Percentiles rank a stretch among this genome's conserved stretches.
These are phyloP conservation scores for Potentilla sterilis DNA, from an alignment of 306 rosid genomes.

Conservation along the genomic window DNA sequence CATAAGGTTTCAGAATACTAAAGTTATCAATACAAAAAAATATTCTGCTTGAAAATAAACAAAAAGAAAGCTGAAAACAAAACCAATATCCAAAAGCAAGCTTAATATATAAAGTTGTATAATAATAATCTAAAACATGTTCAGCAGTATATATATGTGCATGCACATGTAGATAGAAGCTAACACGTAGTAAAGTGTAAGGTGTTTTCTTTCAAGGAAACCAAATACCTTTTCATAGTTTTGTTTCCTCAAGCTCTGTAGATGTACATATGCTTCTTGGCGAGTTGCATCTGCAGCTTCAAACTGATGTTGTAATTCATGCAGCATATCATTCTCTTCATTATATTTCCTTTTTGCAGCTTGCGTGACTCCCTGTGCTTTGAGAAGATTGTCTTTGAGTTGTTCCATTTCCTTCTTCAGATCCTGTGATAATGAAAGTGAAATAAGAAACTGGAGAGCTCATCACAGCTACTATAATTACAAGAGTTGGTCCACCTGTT, in stretches of 20 bases:
- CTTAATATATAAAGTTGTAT: not conserved
- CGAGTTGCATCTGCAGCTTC: constrained; percentile 68
- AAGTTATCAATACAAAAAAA: not conserved
- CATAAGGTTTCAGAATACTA: not conserved
- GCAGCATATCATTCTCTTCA: constrained; percentile 41
- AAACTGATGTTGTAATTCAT: constrained; percentile 41
- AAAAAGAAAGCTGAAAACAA: not conserved
- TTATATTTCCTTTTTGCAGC: constrained; percentile 54
- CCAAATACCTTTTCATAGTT: constrained; percentile 58
- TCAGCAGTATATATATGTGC: not conserved
- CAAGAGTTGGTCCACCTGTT: not conserved
- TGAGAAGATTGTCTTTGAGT: constrained; percentile 54
- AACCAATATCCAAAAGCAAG: not conserved
- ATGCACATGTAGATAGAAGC: not conserved
- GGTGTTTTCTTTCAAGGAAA: constrained; percentile 3
- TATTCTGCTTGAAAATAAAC: not conserved
- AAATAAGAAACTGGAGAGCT: constrained; percentile 9
- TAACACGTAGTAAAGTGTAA: not conserved
- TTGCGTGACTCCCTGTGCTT: constrained; percentile 52
- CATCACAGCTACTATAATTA: not conserved
- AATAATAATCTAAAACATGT: not conserved
- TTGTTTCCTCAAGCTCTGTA: constrained; percentile 56
- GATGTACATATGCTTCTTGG: constrained; percentile 66
- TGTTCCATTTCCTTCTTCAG: constrained; percentile 61
- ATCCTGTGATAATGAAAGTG: constrained; percentile 39